A percentile compares a stretch with the other conserved stretches of the same genome.
These are phyloP conservation scores for Mollisiaceae sp. DNA, from an alignment of 2,329 filamentous ascomycete species.

Conservation along the genomic window DNA sequence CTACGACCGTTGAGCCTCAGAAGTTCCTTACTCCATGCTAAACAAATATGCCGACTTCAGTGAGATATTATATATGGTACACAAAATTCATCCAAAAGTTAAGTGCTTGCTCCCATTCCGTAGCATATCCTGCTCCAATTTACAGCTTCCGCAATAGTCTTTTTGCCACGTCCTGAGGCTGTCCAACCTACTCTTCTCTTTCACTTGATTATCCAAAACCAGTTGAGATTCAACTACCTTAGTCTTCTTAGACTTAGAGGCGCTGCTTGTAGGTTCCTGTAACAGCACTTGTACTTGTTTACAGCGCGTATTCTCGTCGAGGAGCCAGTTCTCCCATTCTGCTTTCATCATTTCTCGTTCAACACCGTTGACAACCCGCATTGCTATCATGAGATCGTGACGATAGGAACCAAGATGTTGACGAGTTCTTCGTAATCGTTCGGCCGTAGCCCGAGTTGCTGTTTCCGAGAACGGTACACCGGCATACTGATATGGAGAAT, in stretches of 20 bases:
- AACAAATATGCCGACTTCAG: neutral
- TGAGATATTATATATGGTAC: neutral
- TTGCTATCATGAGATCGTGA: constrained; percentile 88
- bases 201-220: constrained; percentile 31
- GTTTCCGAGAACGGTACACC: constrained; percentile 53
- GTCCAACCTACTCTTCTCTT: constrained; percentile 44
- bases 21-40: neutral
- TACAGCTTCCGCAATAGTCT: constrained; percentile 67
- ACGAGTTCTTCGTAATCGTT: constrained; percentile 76
- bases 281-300: constrained; percentile 61
- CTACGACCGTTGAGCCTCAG: neutral
- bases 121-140: constrained; percentile 41
- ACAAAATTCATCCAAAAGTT: constrained; percentile 33
- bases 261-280: constrained; percentile 38
- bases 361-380: constrained; percentile 87
- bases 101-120: constrained; percentile 30
- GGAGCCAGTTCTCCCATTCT: constrained; percentile 93
- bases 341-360: constrained; percentile 84
- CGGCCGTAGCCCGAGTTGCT: constrained; percentile 58
- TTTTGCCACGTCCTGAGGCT: constrained; percentile 61
- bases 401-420: constrained; percentile 83
- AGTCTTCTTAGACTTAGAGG: constrained; percentile 37
- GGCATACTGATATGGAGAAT: constrained; percentile 60
- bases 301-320: constrained; percentile 79
- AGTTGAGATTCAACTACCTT: constrained; percentile 31